phyloP scores from a whole-genome alignment of 2,329 filamentous ascomycete genomes.

The Arthrobotrys conoides region DNA sequence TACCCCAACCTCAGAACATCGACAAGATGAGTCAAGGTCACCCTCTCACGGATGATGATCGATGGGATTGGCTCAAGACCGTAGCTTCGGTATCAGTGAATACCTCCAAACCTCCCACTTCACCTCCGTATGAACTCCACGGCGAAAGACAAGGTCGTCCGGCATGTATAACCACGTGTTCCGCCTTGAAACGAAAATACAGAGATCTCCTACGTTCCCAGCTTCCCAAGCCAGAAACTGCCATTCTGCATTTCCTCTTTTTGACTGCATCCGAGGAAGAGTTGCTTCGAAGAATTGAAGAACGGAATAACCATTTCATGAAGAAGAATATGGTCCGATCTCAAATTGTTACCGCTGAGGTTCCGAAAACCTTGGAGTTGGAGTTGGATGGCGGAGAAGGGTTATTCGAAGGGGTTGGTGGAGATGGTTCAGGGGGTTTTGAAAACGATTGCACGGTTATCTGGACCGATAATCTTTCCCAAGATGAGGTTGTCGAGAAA shows the following conservation, averaged over 20 bases:
- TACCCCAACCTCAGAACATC: slow-evolving; percentile 74
- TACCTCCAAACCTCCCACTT: slow-evolving; percentile 28
- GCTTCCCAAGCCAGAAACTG: slow-evolving; percentile 30
- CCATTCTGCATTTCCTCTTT: slow-evolving; percentile 43
- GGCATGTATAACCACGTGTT: slow-evolving; percentile 93
- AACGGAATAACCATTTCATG: slow-evolving; percentile 55
- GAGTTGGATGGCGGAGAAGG: no score
- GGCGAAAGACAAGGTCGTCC: slow-evolving; percentile 73
- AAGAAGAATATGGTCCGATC: slow-evolving; percentile 56
- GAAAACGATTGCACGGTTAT: slow-evolving; percentile 49
- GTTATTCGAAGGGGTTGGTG: not conserved
- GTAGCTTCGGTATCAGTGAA: slow-evolving; percentile 74
- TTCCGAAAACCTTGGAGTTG: slow-evolving; percentile 27
- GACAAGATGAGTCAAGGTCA: slow-evolving; percentile 90
- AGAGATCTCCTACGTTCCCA: slow-evolving; percentile 51
- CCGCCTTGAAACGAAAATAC: slow-evolving; percentile 79
- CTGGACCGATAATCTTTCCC: slow-evolving; percentile 48
- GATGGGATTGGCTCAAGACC: slow-evolving; percentile 94
- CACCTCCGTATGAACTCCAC: slow-evolving; percentile 69
- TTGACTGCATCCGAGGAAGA: slow-evolving; percentile 55
- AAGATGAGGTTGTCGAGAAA: slow-evolving; percentile 50
- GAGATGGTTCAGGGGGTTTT: slow-evolving; percentile 1
- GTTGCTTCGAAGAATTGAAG: slow-evolving; percentile 46
- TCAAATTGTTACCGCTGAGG: slow-evolving; percentile 55
- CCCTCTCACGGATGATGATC: slow-evolving; percentile 90